phyloP scores from a whole-genome alignment of 2,329 filamentous ascomycete genomes.

The Trichoderma hamatum region DNA sequence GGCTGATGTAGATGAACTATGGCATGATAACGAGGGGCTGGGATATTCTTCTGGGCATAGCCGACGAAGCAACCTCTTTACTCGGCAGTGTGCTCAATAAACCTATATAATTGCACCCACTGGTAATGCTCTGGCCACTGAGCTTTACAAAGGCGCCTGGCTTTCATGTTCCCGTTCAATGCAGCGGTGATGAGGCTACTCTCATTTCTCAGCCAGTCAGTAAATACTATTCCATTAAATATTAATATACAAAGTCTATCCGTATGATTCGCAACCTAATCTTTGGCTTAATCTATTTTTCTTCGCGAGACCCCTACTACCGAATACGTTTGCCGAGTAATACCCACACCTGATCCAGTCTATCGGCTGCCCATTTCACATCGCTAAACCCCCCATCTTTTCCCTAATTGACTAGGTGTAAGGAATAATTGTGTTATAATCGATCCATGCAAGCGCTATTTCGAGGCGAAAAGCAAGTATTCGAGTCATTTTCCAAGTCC shows the following conservation, averaged over 20 bases:
- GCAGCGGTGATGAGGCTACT: neutral
- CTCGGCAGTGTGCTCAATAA: neutral
- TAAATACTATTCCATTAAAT: neutral
- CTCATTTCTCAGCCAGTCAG: neutral
- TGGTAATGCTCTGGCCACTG: neutral
- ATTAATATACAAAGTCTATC: neutral
- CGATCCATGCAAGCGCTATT: neutral
- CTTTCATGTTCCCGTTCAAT: neutral
- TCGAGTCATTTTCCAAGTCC: neutral
- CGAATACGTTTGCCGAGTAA: neutral
- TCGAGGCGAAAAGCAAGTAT: neutral
- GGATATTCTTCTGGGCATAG: neutral
- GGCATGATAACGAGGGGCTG: neutral
- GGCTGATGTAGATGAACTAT: neutral
- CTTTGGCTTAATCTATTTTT: neutral
- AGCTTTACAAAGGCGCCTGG: neutral
- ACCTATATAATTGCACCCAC: neutral
- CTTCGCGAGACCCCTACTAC: neutral
- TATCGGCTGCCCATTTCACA: neutral
- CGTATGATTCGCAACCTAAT: neutral
- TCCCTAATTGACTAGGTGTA: neutral
- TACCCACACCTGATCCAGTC: neutral
- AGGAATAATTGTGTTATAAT: neutral
- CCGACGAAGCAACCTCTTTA: neutral
- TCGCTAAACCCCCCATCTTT: neutral